Percentiles rank a stretch among this genome's conserved stretches.
Conservation (phyloP, 2,329 filamentous ascomycete species). For the Trichoderma sp. region DNA sequence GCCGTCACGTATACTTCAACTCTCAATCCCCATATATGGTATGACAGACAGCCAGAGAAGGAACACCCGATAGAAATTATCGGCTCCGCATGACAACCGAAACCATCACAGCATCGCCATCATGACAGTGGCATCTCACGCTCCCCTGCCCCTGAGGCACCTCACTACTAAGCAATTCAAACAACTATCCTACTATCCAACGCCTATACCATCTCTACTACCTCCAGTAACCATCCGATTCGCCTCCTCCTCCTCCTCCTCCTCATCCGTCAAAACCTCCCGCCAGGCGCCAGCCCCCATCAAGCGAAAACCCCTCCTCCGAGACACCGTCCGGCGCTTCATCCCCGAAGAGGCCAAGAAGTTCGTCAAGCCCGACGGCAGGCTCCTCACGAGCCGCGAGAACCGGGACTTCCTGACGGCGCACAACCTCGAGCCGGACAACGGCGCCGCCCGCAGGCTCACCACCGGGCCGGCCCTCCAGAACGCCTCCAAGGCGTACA, state of each 20-base stretch:
- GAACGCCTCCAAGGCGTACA: slow-evolving; percentile 31
- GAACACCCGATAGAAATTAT: background rate
- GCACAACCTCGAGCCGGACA: slow-evolving; percentile 34
- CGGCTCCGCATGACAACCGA: background rate
- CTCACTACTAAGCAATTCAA: background rate
- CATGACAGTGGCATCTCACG: slow-evolving; percentile 35
- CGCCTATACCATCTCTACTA: background rate
- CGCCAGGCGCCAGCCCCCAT: slow-evolving; percentile 13
- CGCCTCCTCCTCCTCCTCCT: background rate
- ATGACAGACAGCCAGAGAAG: background rate
- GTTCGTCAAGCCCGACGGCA: slow-evolving; percentile 34
- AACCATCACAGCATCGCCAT: background rate
- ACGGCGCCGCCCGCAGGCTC: slow-evolving; percentile 31
- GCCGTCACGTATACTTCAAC: too few species aligned
- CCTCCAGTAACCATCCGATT: background rate
- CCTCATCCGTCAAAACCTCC: background rate
- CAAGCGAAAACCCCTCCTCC: slow-evolving; percentile 14
- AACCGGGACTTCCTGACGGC: slow-evolving; percentile 37
- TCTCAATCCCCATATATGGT: too few species aligned
- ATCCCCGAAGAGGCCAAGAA: slow-evolving; percentile 32
- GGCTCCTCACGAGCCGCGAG: slow-evolving; percentile 38
- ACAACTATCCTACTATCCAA: background rate
- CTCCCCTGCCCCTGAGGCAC: slow-evolving; percentile 16
- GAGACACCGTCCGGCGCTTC: slow-evolving; percentile 27
- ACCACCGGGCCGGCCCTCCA: slow-evolving; percentile 25